These are phyloP conservation scores for Cystodermella granulosa DNA, from an alignment of 1,284 basidiomycete genomes.

Conservation along the genomic window DNA sequence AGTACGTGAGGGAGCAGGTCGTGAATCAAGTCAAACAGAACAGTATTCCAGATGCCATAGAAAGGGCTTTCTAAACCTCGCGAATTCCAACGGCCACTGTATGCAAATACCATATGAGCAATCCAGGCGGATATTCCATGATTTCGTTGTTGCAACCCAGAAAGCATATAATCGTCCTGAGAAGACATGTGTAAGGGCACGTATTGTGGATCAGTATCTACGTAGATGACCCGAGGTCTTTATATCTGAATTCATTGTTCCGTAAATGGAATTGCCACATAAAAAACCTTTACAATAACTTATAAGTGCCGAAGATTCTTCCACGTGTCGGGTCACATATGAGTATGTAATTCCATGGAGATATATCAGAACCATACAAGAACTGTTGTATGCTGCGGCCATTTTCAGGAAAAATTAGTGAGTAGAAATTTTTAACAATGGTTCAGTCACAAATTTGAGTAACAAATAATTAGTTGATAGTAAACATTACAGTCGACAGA, in stretches of 20 bases:
- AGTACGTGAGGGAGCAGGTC: background rate
- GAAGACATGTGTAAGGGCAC: too few species aligned
- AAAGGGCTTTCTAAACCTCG: slow-evolving; percentile 3
- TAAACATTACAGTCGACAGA: too few species aligned
- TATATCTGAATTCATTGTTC: background rate
- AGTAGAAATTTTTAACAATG: too few species aligned
- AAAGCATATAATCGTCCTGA: background rate
- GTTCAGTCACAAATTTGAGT: too few species aligned
- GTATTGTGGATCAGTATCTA: background rate
- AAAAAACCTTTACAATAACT: too few species aligned
- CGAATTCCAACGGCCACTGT: slow-evolving; percentile 6
- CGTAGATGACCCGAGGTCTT: background rate
- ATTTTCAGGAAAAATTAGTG: too few species aligned
- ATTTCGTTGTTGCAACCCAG: background rate
- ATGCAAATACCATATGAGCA: slow-evolving; percentile 3
- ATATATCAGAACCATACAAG: too few species aligned
- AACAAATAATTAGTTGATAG: too few species aligned
- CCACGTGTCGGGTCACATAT: background rate
- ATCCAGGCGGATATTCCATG: background rate
- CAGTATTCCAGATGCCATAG: slow-evolving; percentile 6
- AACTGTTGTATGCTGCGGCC: too few species aligned
- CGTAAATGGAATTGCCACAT: too few species aligned
- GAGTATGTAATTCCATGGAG: background rate
- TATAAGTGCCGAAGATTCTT: background rate
- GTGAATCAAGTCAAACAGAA: slow-evolving; percentile 2